Evolutionary conservation across 306 rosid species (phyloP).

Genomic region (Morella rubra): DNA sequence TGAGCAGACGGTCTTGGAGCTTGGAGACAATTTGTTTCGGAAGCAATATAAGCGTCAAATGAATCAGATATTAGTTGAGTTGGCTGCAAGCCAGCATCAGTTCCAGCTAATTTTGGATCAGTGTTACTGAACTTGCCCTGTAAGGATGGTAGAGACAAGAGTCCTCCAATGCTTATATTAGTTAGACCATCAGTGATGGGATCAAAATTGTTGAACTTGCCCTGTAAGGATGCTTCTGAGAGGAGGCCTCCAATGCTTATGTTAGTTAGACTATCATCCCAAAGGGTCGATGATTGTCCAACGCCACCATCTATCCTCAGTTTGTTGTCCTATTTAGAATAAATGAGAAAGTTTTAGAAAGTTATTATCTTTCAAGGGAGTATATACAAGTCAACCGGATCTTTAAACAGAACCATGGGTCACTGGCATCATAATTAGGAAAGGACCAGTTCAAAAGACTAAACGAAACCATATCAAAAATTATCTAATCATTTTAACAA

Average conservation of each 20-base stretch:
- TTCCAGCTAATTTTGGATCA: conserved; percentile 37
- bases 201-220: conserved; percentile 26
- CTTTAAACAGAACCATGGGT: background rate
- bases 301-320: conserved; percentile 30
- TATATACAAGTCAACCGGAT: background rate
- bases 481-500: conserved; percentile 1
- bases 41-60: conserved; percentile 55
- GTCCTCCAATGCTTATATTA: conserved; percentile 60
- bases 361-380: conserved; percentile 1
- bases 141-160: conserved; percentile 67
- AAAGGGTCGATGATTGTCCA: conserved; percentile 35
- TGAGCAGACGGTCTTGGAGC: conserved; percentile 43
- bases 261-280: conserved; percentile 41
- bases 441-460: background rate
- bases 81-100: conserved; percentile 38
- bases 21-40: conserved; percentile 34
- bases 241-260: conserved; percentile 50
- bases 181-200: conserved; percentile 25
- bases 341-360: conserved; percentile 23
- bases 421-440: background rate
- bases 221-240: conserved; percentile 46
- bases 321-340: conserved; percentile 36
- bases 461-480: conserved; percentile 3
- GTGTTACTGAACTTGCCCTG: conserved; percentile 31
- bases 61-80: conserved; percentile 54